These are phyloP conservation scores for Dryadomyces quercivorus DNA, from an alignment of 2,329 filamentous ascomycete species.

Conservation along the genomic window DNA sequence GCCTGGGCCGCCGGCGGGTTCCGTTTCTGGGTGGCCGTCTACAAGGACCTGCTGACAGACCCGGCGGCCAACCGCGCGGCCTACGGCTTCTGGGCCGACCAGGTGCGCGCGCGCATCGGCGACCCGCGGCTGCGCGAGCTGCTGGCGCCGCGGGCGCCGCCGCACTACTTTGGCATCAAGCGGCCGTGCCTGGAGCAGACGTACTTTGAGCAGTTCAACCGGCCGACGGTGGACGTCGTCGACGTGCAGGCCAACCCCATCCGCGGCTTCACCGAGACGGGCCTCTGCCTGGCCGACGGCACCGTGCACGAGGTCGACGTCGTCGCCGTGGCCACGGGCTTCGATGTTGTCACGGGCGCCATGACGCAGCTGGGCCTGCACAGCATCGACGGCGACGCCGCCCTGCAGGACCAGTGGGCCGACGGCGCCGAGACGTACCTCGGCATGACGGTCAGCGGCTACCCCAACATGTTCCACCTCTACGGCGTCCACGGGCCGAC, in stretches of 20 bases:
- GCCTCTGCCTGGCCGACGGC: constrained; percentile 27
- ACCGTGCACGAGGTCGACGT: constrained; percentile 30
- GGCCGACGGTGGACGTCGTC: constrained; percentile 27
- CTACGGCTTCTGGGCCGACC: constrained; percentile 43
- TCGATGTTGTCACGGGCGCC: constrained; percentile 22
- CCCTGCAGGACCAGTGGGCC: constrained; percentile 29
- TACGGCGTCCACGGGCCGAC: constrained; percentile 47
- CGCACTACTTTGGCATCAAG: constrained; percentile 43
- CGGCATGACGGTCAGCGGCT: constrained; percentile 29
- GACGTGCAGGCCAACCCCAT: constrained; percentile 28
- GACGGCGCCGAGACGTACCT: constrained; percentile 30
- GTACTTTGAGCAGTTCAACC: constrained; percentile 37
- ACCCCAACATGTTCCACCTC: constrained; percentile 38
- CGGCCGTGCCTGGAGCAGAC: constrained; percentile 29
- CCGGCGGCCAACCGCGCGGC: constrained; percentile 35
- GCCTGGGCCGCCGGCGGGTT: constrained; percentile 42
- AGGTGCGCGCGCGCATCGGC: constrained; percentile 34
- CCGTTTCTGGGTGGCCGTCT: constrained; percentile 38
- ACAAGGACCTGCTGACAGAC: constrained; percentile 37
- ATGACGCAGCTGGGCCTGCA: constrained; percentile 33
- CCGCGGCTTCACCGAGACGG: constrained; percentile 26
- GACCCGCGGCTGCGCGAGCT: constrained; percentile 36
- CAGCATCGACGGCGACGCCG: constrained; percentile 23
- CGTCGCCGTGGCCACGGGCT: constrained; percentile 32
- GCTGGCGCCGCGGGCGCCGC: constrained; percentile 38